A percentile compares a stretch with the other conserved stretches of the same genome.
These are phyloP conservation scores for Lactuca saligna DNA, from an alignment of 129 eudicot genomes.

Conservation along the genomic window DNA sequence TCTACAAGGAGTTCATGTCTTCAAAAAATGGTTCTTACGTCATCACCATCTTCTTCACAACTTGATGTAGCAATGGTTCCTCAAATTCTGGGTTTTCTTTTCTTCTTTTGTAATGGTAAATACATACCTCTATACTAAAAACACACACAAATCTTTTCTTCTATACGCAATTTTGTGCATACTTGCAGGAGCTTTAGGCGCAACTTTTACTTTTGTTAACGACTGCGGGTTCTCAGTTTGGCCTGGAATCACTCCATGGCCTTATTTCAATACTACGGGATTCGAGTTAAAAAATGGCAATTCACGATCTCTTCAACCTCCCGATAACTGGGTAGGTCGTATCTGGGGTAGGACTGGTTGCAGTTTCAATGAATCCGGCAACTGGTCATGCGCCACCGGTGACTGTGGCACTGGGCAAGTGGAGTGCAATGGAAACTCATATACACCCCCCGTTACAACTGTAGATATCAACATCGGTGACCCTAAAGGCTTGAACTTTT, in stretches of 20 bases:
- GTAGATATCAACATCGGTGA: not conserved
- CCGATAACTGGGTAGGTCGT: not conserved
- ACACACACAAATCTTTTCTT: not conserved
- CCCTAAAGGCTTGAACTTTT: not conserved
- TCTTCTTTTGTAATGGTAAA: slow-evolving; percentile 14
- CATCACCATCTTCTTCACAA: not conserved
- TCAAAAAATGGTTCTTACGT: not conserved
- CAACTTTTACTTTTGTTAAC: too few relatives aligned
- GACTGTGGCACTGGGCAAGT: not conserved
- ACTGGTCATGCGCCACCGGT: slow-evolving; percentile 4
- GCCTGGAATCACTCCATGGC: slow-evolving; percentile 22
- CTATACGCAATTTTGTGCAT: not conserved
- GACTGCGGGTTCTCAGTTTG: not conserved
- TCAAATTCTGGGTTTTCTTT: slow-evolving; percentile 1
- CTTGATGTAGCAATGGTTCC: slow-evolving; percentile 1
- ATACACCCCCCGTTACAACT: not conserved
- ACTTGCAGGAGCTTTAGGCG: not conserved
- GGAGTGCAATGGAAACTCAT: not conserved
- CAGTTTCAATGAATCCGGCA: not conserved
- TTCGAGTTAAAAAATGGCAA: slow-evolving; percentile 19
- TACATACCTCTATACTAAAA: not conserved
- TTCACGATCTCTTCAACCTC: slow-evolving; percentile 23
- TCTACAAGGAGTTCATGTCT: too few relatives aligned
- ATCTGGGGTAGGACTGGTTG: slow-evolving; percentile 20
- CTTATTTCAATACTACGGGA: slow-evolving; percentile 17